Evolutionary conservation across 805 yeast species (phyloP).

Genomic region (Sugiyamaella lignohabitans): DNA sequence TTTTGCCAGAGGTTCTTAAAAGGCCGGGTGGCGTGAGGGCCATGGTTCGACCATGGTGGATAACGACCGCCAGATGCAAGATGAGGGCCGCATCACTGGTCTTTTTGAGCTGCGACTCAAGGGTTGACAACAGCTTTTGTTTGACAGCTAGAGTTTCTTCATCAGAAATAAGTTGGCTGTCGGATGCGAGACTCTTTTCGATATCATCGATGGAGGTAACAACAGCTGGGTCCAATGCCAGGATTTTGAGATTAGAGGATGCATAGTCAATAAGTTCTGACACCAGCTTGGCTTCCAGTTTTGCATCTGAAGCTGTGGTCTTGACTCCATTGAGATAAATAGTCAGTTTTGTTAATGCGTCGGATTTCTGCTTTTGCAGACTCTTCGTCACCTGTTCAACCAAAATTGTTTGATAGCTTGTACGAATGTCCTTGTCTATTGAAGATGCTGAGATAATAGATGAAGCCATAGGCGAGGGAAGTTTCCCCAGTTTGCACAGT

Average conservation of each 20-base stretch:
- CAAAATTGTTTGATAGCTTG: slow-evolving; percentile 5
- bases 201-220: not conserved
- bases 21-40: slow-evolving; percentile 16
- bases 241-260: slow-evolving; percentile 3
- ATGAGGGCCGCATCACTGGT: slow-evolving; percentile 24
- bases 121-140: slow-evolving; percentile 7
- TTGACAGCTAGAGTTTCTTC: slow-evolving; percentile 1
- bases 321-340: slow-evolving; percentile 23
- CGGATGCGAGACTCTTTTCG: not conserved
- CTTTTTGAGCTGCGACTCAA: slow-evolving; percentile 13
- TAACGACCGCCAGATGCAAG: slow-evolving; percentile 25
- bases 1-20: slow-evolving; percentile 26
- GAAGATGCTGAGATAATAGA: too few species aligned
- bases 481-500: not conserved
- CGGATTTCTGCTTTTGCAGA: slow-evolving; percentile 9
- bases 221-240: not conserved
- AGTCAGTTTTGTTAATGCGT: slow-evolving; percentile 14
- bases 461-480: not conserved
- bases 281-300: slow-evolving; percentile 22
- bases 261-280: slow-evolving; percentile 3
- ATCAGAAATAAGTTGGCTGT: not conserved
- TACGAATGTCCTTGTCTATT: not conserved
- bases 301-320: slow-evolving; percentile 6
- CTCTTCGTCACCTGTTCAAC: slow-evolving; percentile 1
- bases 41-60: slow-evolving; percentile 15